Conservation (phyloP, 169 alveolate genomes). For the Cytauxzoon felis region DNA sequence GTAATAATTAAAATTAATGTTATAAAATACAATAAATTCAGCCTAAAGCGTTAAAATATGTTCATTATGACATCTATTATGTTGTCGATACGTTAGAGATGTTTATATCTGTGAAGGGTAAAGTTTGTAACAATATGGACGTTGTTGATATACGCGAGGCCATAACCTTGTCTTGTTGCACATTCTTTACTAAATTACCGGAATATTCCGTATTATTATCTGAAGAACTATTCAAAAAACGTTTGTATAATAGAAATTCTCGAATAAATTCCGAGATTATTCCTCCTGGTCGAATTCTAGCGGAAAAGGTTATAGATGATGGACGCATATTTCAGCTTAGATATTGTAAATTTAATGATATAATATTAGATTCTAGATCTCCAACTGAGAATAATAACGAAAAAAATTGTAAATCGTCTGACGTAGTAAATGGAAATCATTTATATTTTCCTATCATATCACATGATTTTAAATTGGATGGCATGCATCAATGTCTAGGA, state of each 20-base stretch:
- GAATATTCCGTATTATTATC: conserved; percentile 13
- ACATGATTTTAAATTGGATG: no score
- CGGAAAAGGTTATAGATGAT: conserved; percentile 11
- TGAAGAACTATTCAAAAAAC: conserved; percentile 10
- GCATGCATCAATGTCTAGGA: no score
- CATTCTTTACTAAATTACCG: conserved; percentile 7
- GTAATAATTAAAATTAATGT: neutral
- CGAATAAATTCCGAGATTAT: conserved; percentile 9
- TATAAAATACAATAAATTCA: neutral
- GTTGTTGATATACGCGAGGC: conserved; percentile 13
- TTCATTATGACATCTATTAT: conserved; percentile 15
- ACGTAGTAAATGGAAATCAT: no score
- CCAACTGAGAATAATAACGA: neutral
- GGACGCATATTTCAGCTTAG: conserved; percentile 7
- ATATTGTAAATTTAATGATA: conserved; percentile 17
- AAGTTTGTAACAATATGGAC: conserved; percentile 8
- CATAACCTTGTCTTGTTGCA: neutral
- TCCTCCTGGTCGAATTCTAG: conserved; percentile 24
- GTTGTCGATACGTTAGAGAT: conserved; percentile 29
- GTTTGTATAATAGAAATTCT: neutral
- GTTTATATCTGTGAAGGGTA: conserved; percentile 15
- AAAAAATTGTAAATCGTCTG: neutral
- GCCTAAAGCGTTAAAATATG: conserved; percentile 16
- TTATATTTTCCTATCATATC: no score
- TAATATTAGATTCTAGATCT: neutral